phyloP scores from a whole-genome alignment of 1,284 basidiomycete species.

The Xanthoconium separans region DNA sequence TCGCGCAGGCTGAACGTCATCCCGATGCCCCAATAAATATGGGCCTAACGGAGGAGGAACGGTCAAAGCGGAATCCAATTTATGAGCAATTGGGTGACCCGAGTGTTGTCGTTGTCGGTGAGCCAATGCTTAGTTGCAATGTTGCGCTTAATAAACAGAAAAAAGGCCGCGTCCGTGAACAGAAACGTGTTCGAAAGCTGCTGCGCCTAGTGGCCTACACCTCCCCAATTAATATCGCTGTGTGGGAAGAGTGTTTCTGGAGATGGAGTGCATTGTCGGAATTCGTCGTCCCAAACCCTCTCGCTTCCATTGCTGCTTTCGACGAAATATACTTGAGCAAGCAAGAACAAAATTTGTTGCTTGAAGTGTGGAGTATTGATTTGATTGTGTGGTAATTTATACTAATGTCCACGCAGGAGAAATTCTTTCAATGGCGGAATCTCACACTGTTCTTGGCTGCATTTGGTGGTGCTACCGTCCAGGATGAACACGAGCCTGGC shows the following conservation, averaged over 20 bases:
- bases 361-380: constrained; percentile 36
- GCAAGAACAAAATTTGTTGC: constrained; percentile 37
- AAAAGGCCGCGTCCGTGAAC: constrained; percentile 68
- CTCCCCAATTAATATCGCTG: constrained; percentile 64
- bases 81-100: constrained; percentile 80
- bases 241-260: constrained; percentile 82
- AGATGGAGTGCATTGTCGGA: constrained; percentile 61
- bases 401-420: constrained; percentile 50
- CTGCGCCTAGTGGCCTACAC: constrained; percentile 64
- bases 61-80: constrained; percentile 64
- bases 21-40: constrained; percentile 51
- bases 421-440: constrained; percentile 85
- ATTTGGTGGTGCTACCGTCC: constrained; percentile 67
- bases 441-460: constrained; percentile 79
- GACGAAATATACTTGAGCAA: constrained; percentile 36
- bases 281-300: constrained; percentile 39
- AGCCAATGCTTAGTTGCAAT: constrained; percentile 24
- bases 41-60: constrained; percentile 55
- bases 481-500: constrained; percentile 47
- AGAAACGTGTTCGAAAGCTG: constrained; percentile 76
- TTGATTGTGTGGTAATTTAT: not conserved
- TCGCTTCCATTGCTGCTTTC: constrained; percentile 34
- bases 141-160: constrained; percentile 4
- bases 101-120: constrained; percentile 65
- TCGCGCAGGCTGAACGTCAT: constrained; percentile 64